Percentiles rank a stretch among this genome's conserved stretches.
Conservation (phyloP, 805 yeast species). For the Myxozyma neglecta region DNA sequence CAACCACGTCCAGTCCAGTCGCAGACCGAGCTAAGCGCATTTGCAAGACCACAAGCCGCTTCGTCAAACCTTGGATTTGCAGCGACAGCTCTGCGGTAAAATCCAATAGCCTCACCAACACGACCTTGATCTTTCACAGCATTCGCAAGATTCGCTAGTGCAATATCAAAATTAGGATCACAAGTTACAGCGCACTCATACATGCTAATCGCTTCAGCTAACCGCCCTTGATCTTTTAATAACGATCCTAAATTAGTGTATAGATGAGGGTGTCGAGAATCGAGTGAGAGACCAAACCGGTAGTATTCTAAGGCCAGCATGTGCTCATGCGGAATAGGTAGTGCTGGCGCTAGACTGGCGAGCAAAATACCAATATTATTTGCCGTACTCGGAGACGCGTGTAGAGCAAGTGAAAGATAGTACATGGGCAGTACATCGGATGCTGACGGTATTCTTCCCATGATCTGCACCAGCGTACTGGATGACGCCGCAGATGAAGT, state of each 20-base stretch:
- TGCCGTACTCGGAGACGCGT: conserved; percentile 39
- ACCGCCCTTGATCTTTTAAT: conserved; percentile 38
- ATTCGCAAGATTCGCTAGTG: conserved; percentile 40
- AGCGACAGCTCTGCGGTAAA: conserved; percentile 38
- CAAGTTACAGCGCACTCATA: conserved; percentile 38
- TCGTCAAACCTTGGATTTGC: conserved; percentile 38
- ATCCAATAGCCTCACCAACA: conserved; percentile 37
- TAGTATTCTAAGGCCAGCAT: conserved; percentile 38
- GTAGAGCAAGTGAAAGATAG: conserved; percentile 37
- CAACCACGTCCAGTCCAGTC: conserved; percentile 40
- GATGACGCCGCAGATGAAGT: conserved; percentile 10
- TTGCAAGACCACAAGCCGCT: conserved; percentile 40
- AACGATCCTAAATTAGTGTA: conserved; percentile 41
- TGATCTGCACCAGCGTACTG: conserved; percentile 28
- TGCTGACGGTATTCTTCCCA: conserved; percentile 36
- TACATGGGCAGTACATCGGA: conserved; percentile 38
- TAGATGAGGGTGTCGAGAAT: conserved; percentile 40
- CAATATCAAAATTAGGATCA: conserved; percentile 38
- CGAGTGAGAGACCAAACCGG: conserved; percentile 37
- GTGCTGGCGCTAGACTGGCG: conserved; percentile 32
- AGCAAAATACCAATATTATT: conserved; percentile 41
- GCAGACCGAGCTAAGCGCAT: conserved; percentile 37
- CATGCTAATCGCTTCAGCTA: conserved; percentile 37
- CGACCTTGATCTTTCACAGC: conserved; percentile 39
- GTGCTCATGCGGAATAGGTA: conserved; percentile 25